These are phyloP conservation scores for Parathielavia appendiculata DNA, from an alignment of 495 filamentous ascomycete species.

Conservation along the genomic window DNA sequence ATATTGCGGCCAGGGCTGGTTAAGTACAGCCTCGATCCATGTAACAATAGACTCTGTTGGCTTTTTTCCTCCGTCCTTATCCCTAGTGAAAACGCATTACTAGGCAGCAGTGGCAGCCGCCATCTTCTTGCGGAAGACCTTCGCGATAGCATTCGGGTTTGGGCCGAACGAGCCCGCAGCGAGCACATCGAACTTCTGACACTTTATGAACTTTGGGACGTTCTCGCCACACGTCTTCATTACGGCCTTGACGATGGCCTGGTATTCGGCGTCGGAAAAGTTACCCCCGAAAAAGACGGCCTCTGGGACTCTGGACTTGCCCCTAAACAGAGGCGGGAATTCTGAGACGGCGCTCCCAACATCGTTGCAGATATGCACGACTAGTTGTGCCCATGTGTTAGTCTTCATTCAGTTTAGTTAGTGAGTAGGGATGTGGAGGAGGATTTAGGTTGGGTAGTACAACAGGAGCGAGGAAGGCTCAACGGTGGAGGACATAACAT, in stretches of 20 bases:
- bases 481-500: too few species aligned
- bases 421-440: too few species aligned
- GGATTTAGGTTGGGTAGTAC: too few species aligned
- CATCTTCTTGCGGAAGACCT: constrained; percentile 35
- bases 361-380: constrained; percentile 30
- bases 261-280: constrained; percentile 29
- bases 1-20: too few species aligned
- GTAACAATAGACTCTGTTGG: constrained; percentile 5
- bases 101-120: constrained; percentile 15
- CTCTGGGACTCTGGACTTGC: constrained; percentile 18
- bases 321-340: constrained; percentile 30
- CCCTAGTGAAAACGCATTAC: too few species aligned
- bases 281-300: constrained; percentile 33
- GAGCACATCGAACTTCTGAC: constrained; percentile 31
- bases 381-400: too few species aligned
- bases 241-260: constrained; percentile 24
- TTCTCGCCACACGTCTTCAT: neutral
- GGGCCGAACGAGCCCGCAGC: constrained; percentile 28
- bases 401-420: too few species aligned
- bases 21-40: neutral
- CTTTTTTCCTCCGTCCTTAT: too few species aligned
- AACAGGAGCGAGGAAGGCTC: too few species aligned
- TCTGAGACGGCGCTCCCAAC: constrained; percentile 23
- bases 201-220: constrained; percentile 23
- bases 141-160: constrained; percentile 31